Conservation (phyloP, 768 basidiomycete genomes). For the Termitomyces sp. region DNA sequence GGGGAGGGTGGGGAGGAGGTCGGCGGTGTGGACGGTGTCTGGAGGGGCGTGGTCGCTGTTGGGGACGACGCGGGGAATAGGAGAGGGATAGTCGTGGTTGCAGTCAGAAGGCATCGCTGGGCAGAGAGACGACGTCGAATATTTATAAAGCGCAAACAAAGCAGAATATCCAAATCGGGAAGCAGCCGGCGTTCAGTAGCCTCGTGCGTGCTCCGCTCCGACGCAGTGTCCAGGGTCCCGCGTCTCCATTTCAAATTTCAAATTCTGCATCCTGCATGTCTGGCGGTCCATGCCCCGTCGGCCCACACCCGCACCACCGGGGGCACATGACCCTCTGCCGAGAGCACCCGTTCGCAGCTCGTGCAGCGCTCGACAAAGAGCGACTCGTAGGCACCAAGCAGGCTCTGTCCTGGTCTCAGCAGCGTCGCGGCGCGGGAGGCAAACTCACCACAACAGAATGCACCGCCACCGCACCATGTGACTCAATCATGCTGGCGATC, state of each 20-base stretch:
- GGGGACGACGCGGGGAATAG: neutral
- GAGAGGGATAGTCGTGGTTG: conserved; percentile 8
- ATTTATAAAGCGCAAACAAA: conserved; percentile 13
- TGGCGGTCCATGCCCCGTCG: conserved; percentile 39
- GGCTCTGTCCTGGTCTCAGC: conserved; percentile 26
- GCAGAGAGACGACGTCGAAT: conserved; percentile 1
- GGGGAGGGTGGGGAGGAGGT: neutral
- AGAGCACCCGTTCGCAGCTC: conserved; percentile 59
- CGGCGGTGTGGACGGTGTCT: neutral
- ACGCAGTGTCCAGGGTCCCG: conserved; percentile 5
- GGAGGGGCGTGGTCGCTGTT: neutral
- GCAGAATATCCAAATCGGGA: conserved; percentile 9
- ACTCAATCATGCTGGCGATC: conserved; percentile 52
- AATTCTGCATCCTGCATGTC: conserved; percentile 35
- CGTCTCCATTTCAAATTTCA: conserved; percentile 1
- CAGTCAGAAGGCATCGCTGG: neutral
- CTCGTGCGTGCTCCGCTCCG: conserved; percentile 13
- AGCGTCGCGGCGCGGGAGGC: neutral
- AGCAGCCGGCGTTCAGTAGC: conserved; percentile 7
- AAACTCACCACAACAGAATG: conserved; percentile 43
- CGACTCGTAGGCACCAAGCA: conserved; percentile 50
- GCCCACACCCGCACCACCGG: conserved; percentile 60
- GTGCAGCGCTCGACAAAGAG: conserved; percentile 60
- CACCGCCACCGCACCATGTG: conserved; percentile 45
- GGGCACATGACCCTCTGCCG: conserved; percentile 65